A percentile compares a stretch with the other conserved stretches of the same genome.
Conservation (phyloP, 2,329 filamentous ascomycete genomes). For the Teratosphaeria nubilosa region DNA sequence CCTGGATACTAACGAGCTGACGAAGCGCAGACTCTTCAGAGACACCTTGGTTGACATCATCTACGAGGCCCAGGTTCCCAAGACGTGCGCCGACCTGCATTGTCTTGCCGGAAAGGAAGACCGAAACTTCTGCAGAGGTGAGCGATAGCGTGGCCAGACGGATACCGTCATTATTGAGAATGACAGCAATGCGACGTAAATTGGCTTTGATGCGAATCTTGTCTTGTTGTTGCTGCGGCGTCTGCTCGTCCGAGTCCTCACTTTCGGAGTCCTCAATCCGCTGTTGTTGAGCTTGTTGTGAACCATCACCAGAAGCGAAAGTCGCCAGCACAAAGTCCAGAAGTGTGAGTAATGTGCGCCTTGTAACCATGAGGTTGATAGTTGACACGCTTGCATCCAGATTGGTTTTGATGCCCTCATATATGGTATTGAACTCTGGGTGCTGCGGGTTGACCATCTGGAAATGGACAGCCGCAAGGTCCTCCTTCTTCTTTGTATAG, state of each 20-base stretch:
- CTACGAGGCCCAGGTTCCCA: constrained; percentile 77
- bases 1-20: constrained; percentile 86
- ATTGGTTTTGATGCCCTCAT: constrained; percentile 89
- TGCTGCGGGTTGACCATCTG: constrained; percentile 81
- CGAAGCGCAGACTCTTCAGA: constrained; percentile 70
- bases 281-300: constrained; percentile 10
- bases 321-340: constrained; percentile 90
- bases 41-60: constrained; percentile 88
- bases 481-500: constrained; percentile 58
- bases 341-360: constrained; percentile 82
- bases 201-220: constrained; percentile 92
- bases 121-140: constrained; percentile 81
- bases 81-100: constrained; percentile 82
- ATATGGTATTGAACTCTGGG: constrained; percentile 84
- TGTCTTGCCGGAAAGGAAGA: constrained; percentile 74
- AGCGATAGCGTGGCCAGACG: constrained; percentile 85
- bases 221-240: constrained; percentile 34
- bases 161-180: constrained; percentile 96
- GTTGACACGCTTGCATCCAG: constrained; percentile 85
- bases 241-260: constrained; percentile 25
- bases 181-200: constrained; percentile 83
- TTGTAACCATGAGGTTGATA: constrained; percentile 89
- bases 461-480: constrained; percentile 82
- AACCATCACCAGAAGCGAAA: constrained; percentile 48
- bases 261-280: constrained; percentile 18